These are phyloP conservation scores for Fusarium praegraminearum DNA, from an alignment of 2,329 filamentous ascomycete species.

Conservation along the genomic window DNA sequence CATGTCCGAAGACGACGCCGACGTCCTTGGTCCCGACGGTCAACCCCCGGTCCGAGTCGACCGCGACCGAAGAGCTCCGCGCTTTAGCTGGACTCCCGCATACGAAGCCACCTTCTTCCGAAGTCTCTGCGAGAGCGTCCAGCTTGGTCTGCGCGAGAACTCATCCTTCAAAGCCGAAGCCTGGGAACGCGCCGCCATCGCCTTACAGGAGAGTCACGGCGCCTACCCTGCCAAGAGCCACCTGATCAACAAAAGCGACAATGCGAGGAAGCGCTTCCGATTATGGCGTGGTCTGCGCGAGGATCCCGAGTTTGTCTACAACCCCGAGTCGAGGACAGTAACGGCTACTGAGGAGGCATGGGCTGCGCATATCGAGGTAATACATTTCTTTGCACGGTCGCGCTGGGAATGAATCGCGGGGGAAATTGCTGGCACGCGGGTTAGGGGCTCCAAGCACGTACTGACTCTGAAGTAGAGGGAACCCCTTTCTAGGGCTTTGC, in stretches of 20 bases:
- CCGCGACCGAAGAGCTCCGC: slow-evolving; percentile 60
- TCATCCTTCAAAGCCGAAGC: slow-evolving; percentile 72
- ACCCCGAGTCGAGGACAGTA: slow-evolving; percentile 62
- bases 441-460: slow-evolving; percentile 18
- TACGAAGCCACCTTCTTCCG: slow-evolving; percentile 72
- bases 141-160: slow-evolving; percentile 66
- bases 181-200: slow-evolving; percentile 68
- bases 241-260: slow-evolving; percentile 73
- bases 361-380: slow-evolving; percentile 68
- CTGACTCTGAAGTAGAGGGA: slow-evolving; percentile 60
- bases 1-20: slow-evolving; percentile 56
- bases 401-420: background rate
- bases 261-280: slow-evolving; percentile 72
- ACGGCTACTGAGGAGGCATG: slow-evolving; percentile 69
- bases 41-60: slow-evolving; percentile 52
- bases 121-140: slow-evolving; percentile 70
- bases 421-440: slow-evolving; percentile 7
- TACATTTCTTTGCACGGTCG: slow-evolving; percentile 42
- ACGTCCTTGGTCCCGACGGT: slow-evolving; percentile 54
- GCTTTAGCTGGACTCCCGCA: slow-evolving; percentile 70
- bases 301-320: slow-evolving; percentile 68
- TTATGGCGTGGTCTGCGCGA: slow-evolving; percentile 70
- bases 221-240: slow-evolving; percentile 71
- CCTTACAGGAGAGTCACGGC: slow-evolving; percentile 66
- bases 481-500: slow-evolving; percentile 67